Conservation (phyloP, 2,329 filamentous ascomycete species). For the Calonectria multiphialidica region DNA sequence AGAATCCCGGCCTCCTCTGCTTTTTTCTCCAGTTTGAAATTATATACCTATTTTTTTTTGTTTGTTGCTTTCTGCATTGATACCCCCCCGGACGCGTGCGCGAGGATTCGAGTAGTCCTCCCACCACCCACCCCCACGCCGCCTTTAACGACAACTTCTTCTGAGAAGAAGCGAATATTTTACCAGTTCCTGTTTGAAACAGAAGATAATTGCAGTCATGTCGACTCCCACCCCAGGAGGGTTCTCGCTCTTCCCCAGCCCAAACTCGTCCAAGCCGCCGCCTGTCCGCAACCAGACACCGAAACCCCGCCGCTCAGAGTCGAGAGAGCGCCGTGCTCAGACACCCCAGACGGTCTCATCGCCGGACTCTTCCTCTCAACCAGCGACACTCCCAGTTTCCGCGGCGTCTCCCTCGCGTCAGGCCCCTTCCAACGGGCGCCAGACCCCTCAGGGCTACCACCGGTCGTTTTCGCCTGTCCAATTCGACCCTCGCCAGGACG, state of each 20-base stretch:
- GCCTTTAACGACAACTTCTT: conserved; percentile 31
- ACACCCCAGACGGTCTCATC: conserved; percentile 37
- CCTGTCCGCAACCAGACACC: conserved; percentile 54
- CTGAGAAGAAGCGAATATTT: conserved; percentile 37
- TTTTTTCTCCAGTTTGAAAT: conserved; percentile 13
- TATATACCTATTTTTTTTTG: conserved; percentile 31
- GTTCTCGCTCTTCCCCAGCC: conserved; percentile 70
- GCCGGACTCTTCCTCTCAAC: conserved; percentile 37
- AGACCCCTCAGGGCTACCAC: conserved; percentile 48
- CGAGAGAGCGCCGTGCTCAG: conserved; percentile 49
- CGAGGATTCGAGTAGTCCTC: conserved; percentile 2
- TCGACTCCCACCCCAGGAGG: conserved; percentile 58
- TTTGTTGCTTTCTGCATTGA: conserved; percentile 20
- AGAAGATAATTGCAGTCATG: conserved; percentile 46
- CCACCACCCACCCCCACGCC: neutral
- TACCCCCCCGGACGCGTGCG: conserved; percentile 13
- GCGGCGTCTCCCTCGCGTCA: neutral
- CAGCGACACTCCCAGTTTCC: conserved; percentile 22
- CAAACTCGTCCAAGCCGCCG: conserved; percentile 52
- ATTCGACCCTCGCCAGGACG: conserved; percentile 43
- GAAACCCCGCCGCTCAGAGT: conserved; percentile 53
- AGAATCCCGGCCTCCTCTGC: conserved; percentile 25
- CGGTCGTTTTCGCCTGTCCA: conserved; percentile 50
- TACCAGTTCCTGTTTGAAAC: conserved; percentile 34
- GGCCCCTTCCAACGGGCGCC: conserved; percentile 41